Percentiles rank a stretch among this genome's conserved stretches.
phyloP scores from a whole-genome alignment of 179 eudicot genomes.

The Drosera spatulata region DNA sequence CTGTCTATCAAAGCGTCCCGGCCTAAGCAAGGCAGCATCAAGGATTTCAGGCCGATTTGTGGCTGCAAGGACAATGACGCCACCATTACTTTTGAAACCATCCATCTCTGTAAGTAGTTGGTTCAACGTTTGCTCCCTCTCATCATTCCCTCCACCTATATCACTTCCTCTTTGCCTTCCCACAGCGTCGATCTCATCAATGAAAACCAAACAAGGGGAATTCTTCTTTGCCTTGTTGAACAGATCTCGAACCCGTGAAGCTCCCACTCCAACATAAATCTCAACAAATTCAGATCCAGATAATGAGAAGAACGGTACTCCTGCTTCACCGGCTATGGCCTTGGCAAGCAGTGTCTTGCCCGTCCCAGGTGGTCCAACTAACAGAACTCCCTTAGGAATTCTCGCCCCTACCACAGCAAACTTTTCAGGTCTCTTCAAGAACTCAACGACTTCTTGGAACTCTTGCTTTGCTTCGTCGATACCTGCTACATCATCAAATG shows the following conservation, averaged over 20 bases:
- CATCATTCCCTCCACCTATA: conserved; percentile 65
- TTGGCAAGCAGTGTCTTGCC: conserved; percentile 19
- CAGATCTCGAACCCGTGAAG: conserved; percentile 53
- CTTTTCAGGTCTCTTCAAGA: conserved; percentile 65
- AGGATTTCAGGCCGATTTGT: conserved; percentile 61
- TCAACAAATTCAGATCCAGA: conserved; percentile 70
- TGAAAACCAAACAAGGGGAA: conserved; percentile 46
- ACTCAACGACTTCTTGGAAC: conserved; percentile 69
- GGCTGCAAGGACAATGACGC: conserved; percentile 59
- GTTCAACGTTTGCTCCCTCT: conserved; percentile 56
- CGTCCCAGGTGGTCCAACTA: conserved; percentile 80
- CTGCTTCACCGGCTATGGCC: conserved; percentile 88
- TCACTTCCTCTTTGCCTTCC: conserved; percentile 67
- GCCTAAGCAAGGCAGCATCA: conserved; percentile 51
- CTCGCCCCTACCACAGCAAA: conserved; percentile 69
- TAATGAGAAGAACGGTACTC: conserved; percentile 71
- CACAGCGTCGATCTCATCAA: conserved; percentile 64
- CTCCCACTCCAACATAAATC: conserved; percentile 13
- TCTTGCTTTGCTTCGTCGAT: conserved; percentile 90
- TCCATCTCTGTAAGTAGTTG: conserved; percentile 66
- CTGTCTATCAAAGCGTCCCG: conserved; percentile 59
- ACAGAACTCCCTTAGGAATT: conserved; percentile 68
- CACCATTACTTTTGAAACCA: conserved; percentile 46
- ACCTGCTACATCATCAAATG: conserved; percentile 83
- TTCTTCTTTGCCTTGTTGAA: conserved; percentile 53